Evolutionary conservation across 1,139 yeast species (phyloP), one percentile per base, ranked within the genome.

Genomic region (Petasospora rhodanensis): DNA sequence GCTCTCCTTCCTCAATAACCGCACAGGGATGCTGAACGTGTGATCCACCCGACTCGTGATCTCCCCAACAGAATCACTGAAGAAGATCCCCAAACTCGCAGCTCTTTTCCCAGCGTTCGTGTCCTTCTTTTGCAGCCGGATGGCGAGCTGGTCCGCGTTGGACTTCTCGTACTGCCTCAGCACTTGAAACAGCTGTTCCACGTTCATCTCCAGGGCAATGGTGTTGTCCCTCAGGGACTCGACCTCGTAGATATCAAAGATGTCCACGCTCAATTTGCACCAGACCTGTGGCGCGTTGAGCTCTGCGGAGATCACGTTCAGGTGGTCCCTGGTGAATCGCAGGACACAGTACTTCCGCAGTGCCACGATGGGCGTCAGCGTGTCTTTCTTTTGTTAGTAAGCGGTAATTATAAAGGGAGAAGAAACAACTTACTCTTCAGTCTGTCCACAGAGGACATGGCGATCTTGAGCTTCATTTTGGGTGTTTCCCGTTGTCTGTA

Each of bases 221-320:
- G 65, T 61, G 46, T 62, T 61, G 15, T 73, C 73, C 14, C 76
- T 56, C 3, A 69, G 58, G 44, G 57, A 74, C 45, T 58, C 76
- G 61, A 46, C 73, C 48, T 56, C 70, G 58, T 61, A 64, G 5
- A 51, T 34, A 40, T 68, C 74, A 49, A 77, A 78, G 18, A 74
- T 49, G 17, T 62, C 52, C 3, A 48, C 64, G 14, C 64, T 60
- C 13, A 78, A 49, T 42, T 71, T 74, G 45, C 79, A 71, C 80
- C 81, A 76, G 3, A 74, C 70, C 42, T 74, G 80, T 3, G 84
- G 83, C 40, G 76, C 80, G 23, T 62, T 59, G 18, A 66, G 42
- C 4, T 73, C 62, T 4, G 64, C 63, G 53, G 76, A 76, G 11
- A 76, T 69, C n/a, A 76, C 63, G 28, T 58, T 52, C 21, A 77